Evolutionary conservation across 768 basidiomycete genomes (phyloP).

Genomic region (Inosperma sp.): DNA sequence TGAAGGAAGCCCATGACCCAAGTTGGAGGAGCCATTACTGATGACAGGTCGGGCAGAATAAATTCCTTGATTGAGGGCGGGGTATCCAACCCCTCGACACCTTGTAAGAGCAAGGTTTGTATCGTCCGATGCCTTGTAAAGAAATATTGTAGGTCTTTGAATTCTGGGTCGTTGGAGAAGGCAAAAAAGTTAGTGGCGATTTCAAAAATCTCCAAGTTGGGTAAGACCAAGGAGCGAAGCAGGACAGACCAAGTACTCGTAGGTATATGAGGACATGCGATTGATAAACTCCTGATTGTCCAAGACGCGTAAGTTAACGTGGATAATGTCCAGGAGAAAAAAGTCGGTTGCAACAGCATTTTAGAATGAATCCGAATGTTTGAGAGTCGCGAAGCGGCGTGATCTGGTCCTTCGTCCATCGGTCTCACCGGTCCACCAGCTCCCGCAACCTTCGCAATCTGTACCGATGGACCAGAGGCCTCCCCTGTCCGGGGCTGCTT

Average conservation of each 20-base stretch:
- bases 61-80: neutral
- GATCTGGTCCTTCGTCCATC: too few relatives aligned
- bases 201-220: conserved; percentile 4
- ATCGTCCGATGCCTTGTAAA: conserved; percentile 8
- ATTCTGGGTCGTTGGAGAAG: neutral
- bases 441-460: neutral
- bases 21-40: conserved; percentile 6
- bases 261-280: neutral
- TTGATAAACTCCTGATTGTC: conserved; percentile 3
- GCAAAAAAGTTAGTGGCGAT: conserved; percentile 2
- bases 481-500: neutral
- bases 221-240: neutral
- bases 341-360: conserved; percentile 9
- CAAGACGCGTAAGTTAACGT: neutral
- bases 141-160: conserved; percentile 4
- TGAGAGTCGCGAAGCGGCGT: neutral
- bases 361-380: conserved; percentile 8
- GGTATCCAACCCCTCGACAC: neutral
- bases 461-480: neutral
- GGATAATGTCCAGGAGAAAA: conserved; percentile 6
- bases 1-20: conserved; percentile 5
- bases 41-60: conserved; percentile 8
- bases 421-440: neutral
- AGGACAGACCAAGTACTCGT: neutral
- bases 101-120: conserved; percentile 1